These are phyloP conservation scores for Decorospora gaudefroyi DNA, from an alignment of 2,329 filamentous ascomycete genomes.

Conservation along the genomic window DNA sequence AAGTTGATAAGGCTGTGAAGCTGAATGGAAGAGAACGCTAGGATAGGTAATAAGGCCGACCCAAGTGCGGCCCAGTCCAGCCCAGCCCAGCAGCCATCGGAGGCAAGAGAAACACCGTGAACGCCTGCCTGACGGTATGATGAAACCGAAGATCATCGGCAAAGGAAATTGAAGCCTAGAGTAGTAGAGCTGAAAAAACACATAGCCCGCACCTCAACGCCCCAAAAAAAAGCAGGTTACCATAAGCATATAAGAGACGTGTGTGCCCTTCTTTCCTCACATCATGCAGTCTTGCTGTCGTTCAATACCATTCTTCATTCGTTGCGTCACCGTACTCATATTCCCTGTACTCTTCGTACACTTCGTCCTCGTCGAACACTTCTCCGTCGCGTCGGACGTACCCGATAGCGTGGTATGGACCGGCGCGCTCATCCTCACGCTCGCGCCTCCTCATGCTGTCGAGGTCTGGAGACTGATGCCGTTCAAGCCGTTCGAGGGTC, in stretches of 20 bases:
- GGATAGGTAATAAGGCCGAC: too few relatives aligned
- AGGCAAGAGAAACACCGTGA: too few relatives aligned
- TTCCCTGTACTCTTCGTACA: conserved; percentile 5
- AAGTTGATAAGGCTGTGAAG: too few relatives aligned
- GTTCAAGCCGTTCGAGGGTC: not conserved
- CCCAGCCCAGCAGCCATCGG: too few relatives aligned
- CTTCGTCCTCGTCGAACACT: not conserved
- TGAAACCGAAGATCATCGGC: not conserved
- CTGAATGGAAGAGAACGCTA: too few relatives aligned
- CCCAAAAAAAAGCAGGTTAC: not conserved
- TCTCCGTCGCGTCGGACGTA: not conserved
- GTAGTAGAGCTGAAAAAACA: not conserved
- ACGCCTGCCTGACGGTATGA: too few relatives aligned
- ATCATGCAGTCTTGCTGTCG: not conserved
- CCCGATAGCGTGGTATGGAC: conserved; percentile 7
- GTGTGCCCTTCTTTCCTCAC: not conserved
- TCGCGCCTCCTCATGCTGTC: not conserved
- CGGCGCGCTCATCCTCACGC: not conserved
- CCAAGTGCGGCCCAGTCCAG: too few relatives aligned
- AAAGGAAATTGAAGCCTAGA: not conserved
- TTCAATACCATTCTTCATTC: not conserved
- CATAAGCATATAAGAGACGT: not conserved
- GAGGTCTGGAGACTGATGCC: not conserved
- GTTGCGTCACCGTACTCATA: not conserved
- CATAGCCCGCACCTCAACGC: too few relatives aligned